Evolutionary conservation across 2,329 filamentous ascomycete genomes (phyloP).

Genomic region (Cladobotryum protrusum): DNA sequence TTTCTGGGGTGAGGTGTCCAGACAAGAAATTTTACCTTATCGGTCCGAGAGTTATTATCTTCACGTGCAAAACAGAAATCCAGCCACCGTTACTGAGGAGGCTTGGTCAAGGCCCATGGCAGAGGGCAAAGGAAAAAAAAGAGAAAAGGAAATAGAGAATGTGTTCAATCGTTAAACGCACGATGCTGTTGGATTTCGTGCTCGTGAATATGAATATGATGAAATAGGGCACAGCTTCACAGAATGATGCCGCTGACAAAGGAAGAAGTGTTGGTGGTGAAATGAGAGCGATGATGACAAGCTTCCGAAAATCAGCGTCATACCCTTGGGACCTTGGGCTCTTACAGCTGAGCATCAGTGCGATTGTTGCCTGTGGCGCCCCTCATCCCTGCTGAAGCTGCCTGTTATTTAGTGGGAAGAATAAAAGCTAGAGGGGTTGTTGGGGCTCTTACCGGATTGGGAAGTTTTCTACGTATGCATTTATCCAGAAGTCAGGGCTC

Average conservation of each 20-base stretch:
- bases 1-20: not conserved
- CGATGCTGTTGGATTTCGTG: not conserved
- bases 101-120: not conserved
- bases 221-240: not conserved
- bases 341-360: not conserved
- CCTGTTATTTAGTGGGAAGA: too few species aligned
- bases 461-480: too few species aligned
- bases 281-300: not conserved
- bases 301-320: not conserved
- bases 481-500: too few species aligned
- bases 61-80: not conserved
- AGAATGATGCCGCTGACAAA: not conserved
- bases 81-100: not conserved
- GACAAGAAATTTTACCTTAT: slow-evolving; percentile 4
- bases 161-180: not conserved
- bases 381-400: not conserved
- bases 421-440: too few species aligned
- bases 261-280: not conserved
- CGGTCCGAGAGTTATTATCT: not conserved
- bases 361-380: slow-evolving; percentile 8
- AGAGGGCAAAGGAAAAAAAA: not conserved
- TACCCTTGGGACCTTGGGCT: not conserved
- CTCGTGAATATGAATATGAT: not conserved
- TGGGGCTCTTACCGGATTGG: too few species aligned
- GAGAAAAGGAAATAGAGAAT: too few species aligned